A percentile compares a stretch with the other conserved stretches of the same genome.
Evolutionary conservation across 768 basidiomycete species (phyloP).

Genomic region (Hortiboletus campestris): DNA sequence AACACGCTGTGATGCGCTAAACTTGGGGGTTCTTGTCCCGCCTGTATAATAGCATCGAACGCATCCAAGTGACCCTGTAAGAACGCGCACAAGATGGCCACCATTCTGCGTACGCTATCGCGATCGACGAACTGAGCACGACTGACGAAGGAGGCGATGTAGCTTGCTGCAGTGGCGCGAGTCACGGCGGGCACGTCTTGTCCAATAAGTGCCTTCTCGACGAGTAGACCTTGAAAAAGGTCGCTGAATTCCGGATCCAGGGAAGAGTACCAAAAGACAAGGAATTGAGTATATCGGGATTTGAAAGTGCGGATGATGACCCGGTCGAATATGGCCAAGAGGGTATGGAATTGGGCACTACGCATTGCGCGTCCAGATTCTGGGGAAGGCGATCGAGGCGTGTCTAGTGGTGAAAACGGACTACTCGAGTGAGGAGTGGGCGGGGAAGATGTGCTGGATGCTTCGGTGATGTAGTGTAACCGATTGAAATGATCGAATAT

Average conservation of each 20-base stretch:
- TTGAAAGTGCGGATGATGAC: constrained; percentile 94
- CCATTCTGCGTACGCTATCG: constrained; percentile 67
- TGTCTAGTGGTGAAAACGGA: constrained; percentile 20
- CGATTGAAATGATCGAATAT: constrained; percentile 83
- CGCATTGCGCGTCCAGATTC: constrained; percentile 41
- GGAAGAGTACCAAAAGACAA: constrained; percentile 94
- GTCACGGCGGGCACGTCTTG: constrained; percentile 64
- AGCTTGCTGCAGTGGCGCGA: constrained; percentile 89
- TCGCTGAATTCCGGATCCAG: constrained; percentile 87
- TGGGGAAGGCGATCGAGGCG: constrained; percentile 26
- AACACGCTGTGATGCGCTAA: constrained; percentile 66
- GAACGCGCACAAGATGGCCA: constrained; percentile 84
- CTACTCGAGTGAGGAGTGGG: neutral
- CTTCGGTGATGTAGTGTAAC: constrained; percentile 32
- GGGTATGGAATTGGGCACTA: constrained; percentile 74
- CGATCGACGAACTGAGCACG: constrained; percentile 85
- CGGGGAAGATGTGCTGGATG: constrained; percentile 16
- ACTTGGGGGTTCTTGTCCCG: constrained; percentile 32
- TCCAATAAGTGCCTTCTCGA: constrained; percentile 80
- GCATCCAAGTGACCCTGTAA: constrained; percentile 73
- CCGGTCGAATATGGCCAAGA: constrained; percentile 91
- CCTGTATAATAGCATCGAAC: constrained; percentile 51
- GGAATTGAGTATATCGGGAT: constrained; percentile 95
- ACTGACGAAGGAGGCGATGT: constrained; percentile 89
- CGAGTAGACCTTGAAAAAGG: constrained; percentile 91